These are phyloP conservation scores for Tolypocladium nubicola DNA, from an alignment of 2,329 filamentous ascomycete species.

Conservation along the genomic window DNA sequence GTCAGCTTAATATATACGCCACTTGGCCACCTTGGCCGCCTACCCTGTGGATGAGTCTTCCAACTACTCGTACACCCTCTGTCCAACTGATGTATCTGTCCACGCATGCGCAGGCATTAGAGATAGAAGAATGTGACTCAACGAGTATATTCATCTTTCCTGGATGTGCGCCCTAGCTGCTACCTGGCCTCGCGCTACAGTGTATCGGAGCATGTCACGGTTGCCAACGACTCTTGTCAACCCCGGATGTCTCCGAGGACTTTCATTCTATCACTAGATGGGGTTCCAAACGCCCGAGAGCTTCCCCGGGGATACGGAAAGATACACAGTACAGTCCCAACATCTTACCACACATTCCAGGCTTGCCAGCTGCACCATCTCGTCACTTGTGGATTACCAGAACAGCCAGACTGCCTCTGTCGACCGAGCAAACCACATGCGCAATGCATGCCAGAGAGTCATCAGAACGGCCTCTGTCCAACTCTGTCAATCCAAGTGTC, in stretches of 20 bases:
- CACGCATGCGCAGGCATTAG: no score
- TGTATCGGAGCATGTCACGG: background rate
- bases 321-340: background rate
- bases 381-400: background rate
- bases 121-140: no score
- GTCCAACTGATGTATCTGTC: no score
- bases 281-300: no score
- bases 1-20: background rate
- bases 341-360: background rate
- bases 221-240: no score
- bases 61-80: no score
- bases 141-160: no score
- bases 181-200: background rate
- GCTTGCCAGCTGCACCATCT: background rate
- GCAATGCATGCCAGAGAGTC: background rate
- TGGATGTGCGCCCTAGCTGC: no score
- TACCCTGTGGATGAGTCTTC: no score
- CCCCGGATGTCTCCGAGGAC: no score
- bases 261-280: no score
- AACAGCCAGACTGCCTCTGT: background rate
- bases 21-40: no score
- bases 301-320: background rate
- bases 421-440: background rate
- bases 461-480: constrained; percentile 17
- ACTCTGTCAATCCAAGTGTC: constrained; percentile 6